phyloP scores from a whole-genome alignment of 2,329 filamentous ascomycete genomes.

The Colletotrichum shisoi region DNA sequence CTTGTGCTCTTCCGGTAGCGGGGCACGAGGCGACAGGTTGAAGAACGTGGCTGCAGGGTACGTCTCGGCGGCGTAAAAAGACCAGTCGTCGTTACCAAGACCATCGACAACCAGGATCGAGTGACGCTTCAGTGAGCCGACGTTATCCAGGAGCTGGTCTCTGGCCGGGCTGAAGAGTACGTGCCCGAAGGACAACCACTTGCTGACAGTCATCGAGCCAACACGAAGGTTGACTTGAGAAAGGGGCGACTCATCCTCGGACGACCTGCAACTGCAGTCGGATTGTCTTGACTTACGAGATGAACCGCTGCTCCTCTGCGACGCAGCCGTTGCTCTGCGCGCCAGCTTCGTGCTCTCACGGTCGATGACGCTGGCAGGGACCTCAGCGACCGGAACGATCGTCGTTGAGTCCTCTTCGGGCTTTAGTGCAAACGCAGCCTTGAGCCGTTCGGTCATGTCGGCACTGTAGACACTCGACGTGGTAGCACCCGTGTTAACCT shows the following conservation, averaged over 20 bases:
- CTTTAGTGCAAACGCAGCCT: constrained; percentile 54
- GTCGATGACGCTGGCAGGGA: constrained; percentile 42
- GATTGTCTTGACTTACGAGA: constrained; percentile 53
- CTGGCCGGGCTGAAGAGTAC: constrained; percentile 83
- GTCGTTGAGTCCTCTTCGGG: constrained; percentile 52
- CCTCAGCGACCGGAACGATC: constrained; percentile 55
- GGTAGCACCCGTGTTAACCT: constrained; percentile 45
- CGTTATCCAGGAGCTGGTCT: constrained; percentile 69
- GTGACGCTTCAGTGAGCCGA: constrained; percentile 61
- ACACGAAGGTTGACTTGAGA: constrained; percentile 79
- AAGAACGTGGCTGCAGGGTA: constrained; percentile 79
- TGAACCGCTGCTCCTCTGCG: constrained; percentile 45
- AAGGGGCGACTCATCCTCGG: constrained; percentile 68
- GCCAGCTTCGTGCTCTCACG: constrained; percentile 43
- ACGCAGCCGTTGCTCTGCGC: constrained; percentile 37
- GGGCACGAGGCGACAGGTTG: constrained; percentile 71
- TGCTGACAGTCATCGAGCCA: constrained; percentile 84
- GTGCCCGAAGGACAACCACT: constrained; percentile 85
- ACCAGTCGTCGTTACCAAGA: constrained; percentile 88
- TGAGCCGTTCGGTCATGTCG: constrained; percentile 63
- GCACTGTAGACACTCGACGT: constrained; percentile 63
- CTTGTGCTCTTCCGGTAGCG: constrained; percentile 56
- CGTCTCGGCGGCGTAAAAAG: constrained; percentile 82
- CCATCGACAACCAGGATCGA: constrained; percentile 81
- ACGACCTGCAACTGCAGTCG: constrained; percentile 56